Evolutionary conservation across 768 basidiomycete species (phyloP), one percentile per base, ranked within the genome.

Genomic region (Termitomyces sp.): DNA sequence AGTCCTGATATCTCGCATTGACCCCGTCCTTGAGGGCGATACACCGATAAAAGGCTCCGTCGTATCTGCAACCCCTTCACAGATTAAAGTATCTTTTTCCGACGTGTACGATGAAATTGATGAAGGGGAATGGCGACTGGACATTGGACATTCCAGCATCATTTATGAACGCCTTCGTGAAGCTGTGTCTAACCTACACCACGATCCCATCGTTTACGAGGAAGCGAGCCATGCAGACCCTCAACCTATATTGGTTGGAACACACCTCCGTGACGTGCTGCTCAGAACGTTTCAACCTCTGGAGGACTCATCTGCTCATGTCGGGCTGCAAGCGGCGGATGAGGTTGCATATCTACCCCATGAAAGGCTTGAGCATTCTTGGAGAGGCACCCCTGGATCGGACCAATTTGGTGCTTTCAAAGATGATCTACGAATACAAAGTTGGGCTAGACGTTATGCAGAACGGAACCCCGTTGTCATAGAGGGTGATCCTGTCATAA

Each of bases 361-460:
- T 46, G 70, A 70, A 32, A 70, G 60, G 7, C 65, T 77, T 42
- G 77, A 74, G 42, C 77, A 76, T 55, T 64, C 60, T 3, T 43
- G 58, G 49, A 57, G 48, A 37, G 55, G 56, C 24, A 37, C 38
- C 22, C 15, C 53, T 22, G 58, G 57, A 46, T 24, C 52, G 14
- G 52, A 60, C 21, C 66, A 67, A 22, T 55, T 60, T 28, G 83
- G 85, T 15, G 74, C 81, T 10, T 88, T 96, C 68, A 76, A 74
- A 56, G 74, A 85, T 22, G 85, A 97, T 64, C 79, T 86, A 71
- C 73, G 83, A 44, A 88, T 97, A 38, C 81, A 83, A 58, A 90
- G 86, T 62, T 96, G 94, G 94, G 86, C 84, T 8, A 71, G 71
- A 54, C 77, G 94, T 45, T 85, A 95, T 69, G 75, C 78, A 15